Conservation (phyloP, 192 early-diverging fungal genomes). For the Backusella psychrophila region DNA sequence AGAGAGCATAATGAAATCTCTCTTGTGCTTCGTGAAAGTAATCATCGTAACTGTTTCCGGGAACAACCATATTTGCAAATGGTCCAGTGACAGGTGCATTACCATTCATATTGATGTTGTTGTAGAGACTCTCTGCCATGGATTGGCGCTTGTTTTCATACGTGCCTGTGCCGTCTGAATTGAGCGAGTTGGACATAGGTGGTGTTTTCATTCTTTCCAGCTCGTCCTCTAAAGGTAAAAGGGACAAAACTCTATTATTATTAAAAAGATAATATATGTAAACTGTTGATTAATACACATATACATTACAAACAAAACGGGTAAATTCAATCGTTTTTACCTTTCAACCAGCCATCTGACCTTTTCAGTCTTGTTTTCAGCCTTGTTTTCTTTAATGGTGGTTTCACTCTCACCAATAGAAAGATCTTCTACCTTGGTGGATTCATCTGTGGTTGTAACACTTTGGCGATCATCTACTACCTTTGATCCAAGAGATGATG, state of each 20-base stretch:
- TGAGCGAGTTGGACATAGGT: slow-evolving; percentile 20
- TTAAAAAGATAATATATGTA: not conserved
- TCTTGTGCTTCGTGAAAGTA: slow-evolving; percentile 42
- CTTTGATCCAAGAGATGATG: slow-evolving; percentile 20
- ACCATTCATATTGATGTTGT: not conserved
- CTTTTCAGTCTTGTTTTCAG: slow-evolving; percentile 30
- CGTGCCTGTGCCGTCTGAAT: not conserved
- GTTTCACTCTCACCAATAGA: slow-evolving; percentile 14
- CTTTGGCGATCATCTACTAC: not conserved
- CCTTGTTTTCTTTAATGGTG: slow-evolving; percentile 28
- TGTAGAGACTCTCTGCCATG: not conserved
- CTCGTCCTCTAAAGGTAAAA: slow-evolving; percentile 40
- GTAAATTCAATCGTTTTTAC: not conserved
- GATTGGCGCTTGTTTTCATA: not conserved
- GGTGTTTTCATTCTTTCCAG: slow-evolving; percentile 32
- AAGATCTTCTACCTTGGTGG: slow-evolving; percentile 11
- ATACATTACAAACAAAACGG: slow-evolving; percentile 8
- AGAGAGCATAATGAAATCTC: slow-evolving; percentile 33
- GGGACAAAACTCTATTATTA: slow-evolving; percentile 25
- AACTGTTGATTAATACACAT: not conserved
- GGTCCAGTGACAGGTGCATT: not conserved
- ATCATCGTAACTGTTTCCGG: slow-evolving; percentile 40
- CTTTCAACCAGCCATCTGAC: slow-evolving; percentile 39
- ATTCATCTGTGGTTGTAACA: slow-evolving; percentile 8
- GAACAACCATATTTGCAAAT: slow-evolving; percentile 21